Conservation (phyloP, 2,329 filamentous ascomycete species). For the Sporothrix humicola region DNA sequence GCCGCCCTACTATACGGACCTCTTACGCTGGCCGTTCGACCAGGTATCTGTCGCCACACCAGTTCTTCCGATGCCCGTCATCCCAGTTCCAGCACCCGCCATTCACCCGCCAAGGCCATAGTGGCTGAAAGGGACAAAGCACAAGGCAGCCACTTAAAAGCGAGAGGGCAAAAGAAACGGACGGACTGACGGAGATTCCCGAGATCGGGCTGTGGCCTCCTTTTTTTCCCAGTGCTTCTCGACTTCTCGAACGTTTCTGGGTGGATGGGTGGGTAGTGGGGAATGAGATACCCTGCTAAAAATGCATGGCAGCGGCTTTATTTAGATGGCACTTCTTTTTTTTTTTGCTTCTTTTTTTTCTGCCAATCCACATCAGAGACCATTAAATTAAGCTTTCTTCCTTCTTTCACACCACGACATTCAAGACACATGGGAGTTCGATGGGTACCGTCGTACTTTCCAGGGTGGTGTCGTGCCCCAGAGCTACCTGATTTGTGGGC, state of each 20-base stretch:
- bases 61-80: no score
- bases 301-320: not conserved
- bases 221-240: no score
- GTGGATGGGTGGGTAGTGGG: not conserved
- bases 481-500: not conserved
- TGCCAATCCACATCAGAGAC: not conserved
- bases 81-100: no score
- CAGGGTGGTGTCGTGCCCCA: not conserved
- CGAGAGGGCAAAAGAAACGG: not conserved
- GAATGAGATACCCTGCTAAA: not conserved
- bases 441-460: not conserved
- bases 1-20: conserved; percentile 10
- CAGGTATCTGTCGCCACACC: conserved; percentile 6
- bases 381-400: not conserved
- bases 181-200: not conserved
- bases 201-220: not conserved
- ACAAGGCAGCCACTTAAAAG: not conserved
- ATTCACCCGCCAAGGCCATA: no score
- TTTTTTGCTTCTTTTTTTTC: not conserved
- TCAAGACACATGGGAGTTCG: not conserved
- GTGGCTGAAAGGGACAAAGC: not conserved
- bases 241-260: not conserved
- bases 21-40: conserved; percentile 17
- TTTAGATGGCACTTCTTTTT: not conserved
- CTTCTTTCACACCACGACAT: not conserved